phyloP scores from a whole-genome alignment of 2,329 filamentous ascomycete species.

The Nigrospora sphaerica region DNA sequence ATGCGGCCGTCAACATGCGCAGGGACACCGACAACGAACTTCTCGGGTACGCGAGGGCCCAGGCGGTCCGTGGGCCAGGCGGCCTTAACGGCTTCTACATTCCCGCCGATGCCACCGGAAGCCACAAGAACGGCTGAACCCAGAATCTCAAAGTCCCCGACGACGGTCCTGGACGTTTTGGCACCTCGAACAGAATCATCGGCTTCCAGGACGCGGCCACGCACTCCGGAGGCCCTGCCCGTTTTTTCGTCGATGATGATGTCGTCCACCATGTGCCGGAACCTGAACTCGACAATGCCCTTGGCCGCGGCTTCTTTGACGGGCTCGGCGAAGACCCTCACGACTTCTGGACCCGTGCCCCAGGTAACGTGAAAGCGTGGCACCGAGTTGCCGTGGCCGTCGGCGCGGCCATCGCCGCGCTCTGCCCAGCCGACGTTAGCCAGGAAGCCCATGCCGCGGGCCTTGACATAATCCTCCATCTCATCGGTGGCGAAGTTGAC shows the following conservation, averaged over 20 bases:
- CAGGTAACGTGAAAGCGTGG: slow-evolving; percentile 57
- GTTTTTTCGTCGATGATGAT: slow-evolving; percentile 41
- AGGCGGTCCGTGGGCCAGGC: slow-evolving; percentile 51
- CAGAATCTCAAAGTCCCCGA: slow-evolving; percentile 44
- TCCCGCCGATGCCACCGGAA: slow-evolving; percentile 54
- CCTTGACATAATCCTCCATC: slow-evolving; percentile 51
- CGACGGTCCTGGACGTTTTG: slow-evolving; percentile 38
- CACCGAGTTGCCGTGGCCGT: slow-evolving; percentile 55
- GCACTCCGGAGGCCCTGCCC: slow-evolving; percentile 45
- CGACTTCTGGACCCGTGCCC: slow-evolving; percentile 55
- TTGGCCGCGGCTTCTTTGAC: slow-evolving; percentile 43
- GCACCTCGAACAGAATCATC: slow-evolving; percentile 44
- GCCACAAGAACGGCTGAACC: slow-evolving; percentile 48
- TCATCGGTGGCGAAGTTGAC: slow-evolving; percentile 54
- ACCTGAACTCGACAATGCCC: slow-evolving; percentile 47
- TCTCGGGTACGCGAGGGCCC: slow-evolving; percentile 46
- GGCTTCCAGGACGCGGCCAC: slow-evolving; percentile 42
- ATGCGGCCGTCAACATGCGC: slow-evolving; percentile 59
- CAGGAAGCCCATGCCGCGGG: slow-evolving; percentile 43
- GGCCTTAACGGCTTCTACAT: slow-evolving; percentile 51
- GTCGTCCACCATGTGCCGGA: slow-evolving; percentile 50
- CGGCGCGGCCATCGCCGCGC: slow-evolving; percentile 46
- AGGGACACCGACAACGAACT: slow-evolving; percentile 54
- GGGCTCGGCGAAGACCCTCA: slow-evolving; percentile 50
- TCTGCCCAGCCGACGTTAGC: slow-evolving; percentile 55